These are phyloP conservation scores for Anisodus acutangulus DNA, from an alignment of 257 asterid species.

Conservation along the genomic window DNA sequence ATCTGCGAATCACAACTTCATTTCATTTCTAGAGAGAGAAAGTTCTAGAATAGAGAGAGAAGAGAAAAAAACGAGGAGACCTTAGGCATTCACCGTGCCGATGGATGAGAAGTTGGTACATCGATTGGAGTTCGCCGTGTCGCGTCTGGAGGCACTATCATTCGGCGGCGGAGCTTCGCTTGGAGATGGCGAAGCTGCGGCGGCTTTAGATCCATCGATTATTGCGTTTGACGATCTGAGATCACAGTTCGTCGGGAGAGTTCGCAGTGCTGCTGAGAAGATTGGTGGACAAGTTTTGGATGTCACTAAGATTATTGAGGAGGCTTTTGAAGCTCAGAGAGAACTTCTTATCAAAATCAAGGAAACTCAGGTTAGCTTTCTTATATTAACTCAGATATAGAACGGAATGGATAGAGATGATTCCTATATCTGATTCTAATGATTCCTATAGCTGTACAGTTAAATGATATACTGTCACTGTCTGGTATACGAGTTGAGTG, in stretches of 20 bases:
- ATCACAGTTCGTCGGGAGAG: conserved; percentile 62
- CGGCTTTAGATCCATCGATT: conserved; percentile 77
- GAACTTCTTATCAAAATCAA: conserved; percentile 77
- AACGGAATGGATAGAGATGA: background rate
- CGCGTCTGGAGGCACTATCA: conserved; percentile 76
- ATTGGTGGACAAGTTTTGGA: conserved; percentile 88
- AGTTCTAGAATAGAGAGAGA: conserved; percentile 26
- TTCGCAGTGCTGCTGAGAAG: conserved; percentile 72
- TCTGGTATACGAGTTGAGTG: conserved; percentile 1
- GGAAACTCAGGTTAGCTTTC: conserved; percentile 61
- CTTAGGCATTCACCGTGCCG: background rate
- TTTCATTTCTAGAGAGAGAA: conserved; percentile 9
- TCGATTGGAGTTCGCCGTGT: conserved; percentile 91
- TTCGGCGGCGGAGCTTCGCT: conserved; percentile 45
- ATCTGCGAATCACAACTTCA: conserved; percentile 23
- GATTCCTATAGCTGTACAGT: background rate
- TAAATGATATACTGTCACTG: background rate
- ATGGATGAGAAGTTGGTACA: conserved; percentile 79
- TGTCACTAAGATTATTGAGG: conserved; percentile 62
- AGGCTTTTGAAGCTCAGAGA: conserved; percentile 74
- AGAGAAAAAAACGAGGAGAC: background rate
- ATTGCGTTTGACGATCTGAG: conserved; percentile 81
- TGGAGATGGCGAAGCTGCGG: conserved; percentile 57
- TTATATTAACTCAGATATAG: background rate
- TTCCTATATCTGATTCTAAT: background rate